Base-by-base conservation (phyloP, 257 asterid species). In the Salvia miltiorrhiza region DNA sequence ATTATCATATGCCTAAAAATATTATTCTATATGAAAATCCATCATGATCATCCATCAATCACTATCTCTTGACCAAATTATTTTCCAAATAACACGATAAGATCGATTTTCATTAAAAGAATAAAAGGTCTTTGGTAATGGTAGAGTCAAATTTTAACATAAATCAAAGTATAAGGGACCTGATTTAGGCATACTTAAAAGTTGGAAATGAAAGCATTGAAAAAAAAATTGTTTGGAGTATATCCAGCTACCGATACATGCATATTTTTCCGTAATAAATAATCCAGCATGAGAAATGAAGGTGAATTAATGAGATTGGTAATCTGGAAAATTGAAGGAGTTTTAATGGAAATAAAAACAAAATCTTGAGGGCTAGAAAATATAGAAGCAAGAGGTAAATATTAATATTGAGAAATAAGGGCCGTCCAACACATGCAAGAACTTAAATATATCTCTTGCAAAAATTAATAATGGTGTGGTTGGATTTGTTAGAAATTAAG, bases 401-500 rank as follows among this genome's bases (percentile, higher is more conserved):
- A 39, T 65, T 61, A 75, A 69, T 69, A 40, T 35, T 6, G 58
- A 44, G 79, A 62, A 71, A 75, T 69, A 75, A 60, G 79, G 54
- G 69, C 68, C 60, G 74, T 66, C 71, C 60, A 67, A 63, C 70
- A 39, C 20, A 79, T 41, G 65, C 76, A 77, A 64, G 30, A 63
- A 72, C 68, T 76, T 80, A 57, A 70, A 78, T 60, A 64, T 28
- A 49, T 65, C 73, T 65, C 66, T 64, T 62, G 45, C 60, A 74
- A 72, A 63, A 11, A 76, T 78, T 83, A 82, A 83, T 73, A 76
- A 50, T 79, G 58, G 81, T 77, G 83, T 85, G 66, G 95, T 83
- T 83, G 89, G 83, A 88, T 82, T 83, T 80, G 83, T 82, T 83
- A 76, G 80, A 55, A 75, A 80, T 81, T 83, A 80, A 30, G 77